A percentile compares a stretch with the other conserved stretches of the same genome.
phyloP scores from a whole-genome alignment of 306 rosid species.

The Fagus crenata region DNA sequence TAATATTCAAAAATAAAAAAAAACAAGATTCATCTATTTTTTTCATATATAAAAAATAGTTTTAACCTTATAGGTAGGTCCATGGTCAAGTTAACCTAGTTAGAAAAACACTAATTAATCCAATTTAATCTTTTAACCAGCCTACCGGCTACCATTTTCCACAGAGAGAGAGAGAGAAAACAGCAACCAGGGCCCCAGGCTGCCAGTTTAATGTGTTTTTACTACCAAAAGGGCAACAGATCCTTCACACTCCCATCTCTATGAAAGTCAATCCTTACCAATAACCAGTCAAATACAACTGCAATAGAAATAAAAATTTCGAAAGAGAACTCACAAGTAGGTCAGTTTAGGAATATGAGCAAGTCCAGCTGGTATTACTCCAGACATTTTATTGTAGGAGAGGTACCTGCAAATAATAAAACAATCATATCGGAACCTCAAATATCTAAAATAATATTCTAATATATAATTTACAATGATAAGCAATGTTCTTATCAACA shows the following conservation, averaged over 20 bases:
- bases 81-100: neutral
- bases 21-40: neutral
- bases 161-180: neutral
- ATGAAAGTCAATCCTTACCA: conserved; percentile 4
- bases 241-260: neutral
- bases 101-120: neutral
- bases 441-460: neutral
- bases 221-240: neutral
- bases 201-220: neutral
- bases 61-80: neutral
- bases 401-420: conserved; percentile 67
- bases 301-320: neutral
- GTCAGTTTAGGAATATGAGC: conserved; percentile 84
- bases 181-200: neutral
- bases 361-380: conserved; percentile 76
- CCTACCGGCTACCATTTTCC: neutral
- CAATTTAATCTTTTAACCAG: neutral
- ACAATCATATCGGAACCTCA: conserved; percentile 19
- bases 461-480: conserved; percentile 4
- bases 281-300: conserved; percentile 22
- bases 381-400: conserved; percentile 92
- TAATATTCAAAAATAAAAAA: neutral
- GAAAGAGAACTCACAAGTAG: conserved; percentile 74
- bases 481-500: neutral
- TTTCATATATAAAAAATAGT: neutral